phyloP scores from a whole-genome alignment of 2,329 filamentous ascomycete genomes.

The Verticillium nubilum region DNA sequence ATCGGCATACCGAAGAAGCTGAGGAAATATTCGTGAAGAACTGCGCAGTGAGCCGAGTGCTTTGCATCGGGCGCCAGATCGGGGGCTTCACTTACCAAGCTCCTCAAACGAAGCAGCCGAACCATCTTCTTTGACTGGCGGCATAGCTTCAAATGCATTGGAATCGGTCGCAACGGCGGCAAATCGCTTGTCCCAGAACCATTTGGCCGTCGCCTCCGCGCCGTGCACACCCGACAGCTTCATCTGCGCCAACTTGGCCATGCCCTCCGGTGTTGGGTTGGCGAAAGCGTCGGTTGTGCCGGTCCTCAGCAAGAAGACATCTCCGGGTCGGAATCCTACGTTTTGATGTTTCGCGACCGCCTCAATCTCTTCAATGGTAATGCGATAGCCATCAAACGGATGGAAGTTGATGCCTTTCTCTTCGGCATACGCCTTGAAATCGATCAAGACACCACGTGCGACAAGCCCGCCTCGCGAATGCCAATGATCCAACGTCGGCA shows the following conservation, averaged over 20 bases:
- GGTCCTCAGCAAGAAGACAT: conserved; percentile 61
- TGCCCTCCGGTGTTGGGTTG: conserved; percentile 28
- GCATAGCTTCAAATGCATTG: conserved; percentile 59
- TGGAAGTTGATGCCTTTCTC: conserved; percentile 44
- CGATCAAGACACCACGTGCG: conserved; percentile 50
- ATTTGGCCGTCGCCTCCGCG: conserved; percentile 48
- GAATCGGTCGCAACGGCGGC: conserved; percentile 59
- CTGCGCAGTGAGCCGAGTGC: conserved; percentile 14
- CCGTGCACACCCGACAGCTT: conserved; percentile 37
- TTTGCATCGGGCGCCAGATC: no score
- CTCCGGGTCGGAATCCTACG: conserved; percentile 59
- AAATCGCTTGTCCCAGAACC: conserved; percentile 67
- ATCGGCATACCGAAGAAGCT: conserved; percentile 47
- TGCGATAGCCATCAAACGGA: conserved; percentile 46
- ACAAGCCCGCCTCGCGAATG: conserved; percentile 45
- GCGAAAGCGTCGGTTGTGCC: conserved; percentile 57
- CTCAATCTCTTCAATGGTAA: conserved; percentile 49
- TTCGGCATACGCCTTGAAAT: conserved; percentile 45
- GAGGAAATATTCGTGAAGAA: conserved; percentile 43
- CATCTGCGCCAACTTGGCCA: conserved; percentile 22
- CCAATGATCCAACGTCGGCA: conserved; percentile 44
- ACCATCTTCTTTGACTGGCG: conserved; percentile 40
- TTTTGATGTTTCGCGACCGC: conserved; percentile 54
- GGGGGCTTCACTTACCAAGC: conserved; percentile 27
- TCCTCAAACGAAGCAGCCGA: conserved; percentile 22